Base-by-base conservation (phyloP, 345 rosid genomes). In the Kandelia obovata region DNA sequence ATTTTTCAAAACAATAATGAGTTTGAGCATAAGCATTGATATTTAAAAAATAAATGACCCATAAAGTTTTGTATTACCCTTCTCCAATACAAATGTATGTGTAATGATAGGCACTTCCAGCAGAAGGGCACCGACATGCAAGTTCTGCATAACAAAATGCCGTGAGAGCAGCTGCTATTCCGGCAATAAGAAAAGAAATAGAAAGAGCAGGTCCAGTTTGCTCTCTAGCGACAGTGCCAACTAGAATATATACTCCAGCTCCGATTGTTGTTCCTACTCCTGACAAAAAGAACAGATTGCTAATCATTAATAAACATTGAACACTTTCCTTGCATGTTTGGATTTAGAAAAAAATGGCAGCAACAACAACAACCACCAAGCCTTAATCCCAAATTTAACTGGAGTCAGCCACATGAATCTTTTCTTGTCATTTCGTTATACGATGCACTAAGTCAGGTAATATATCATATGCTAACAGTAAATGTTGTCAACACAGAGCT, bases 101-200 rank as follows among this genome's bases (percentile, higher is more conserved):
- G 80, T 92, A 95, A 55, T 95, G 99, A 83, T 95, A 95, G 62
- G 99, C 99, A 83, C 99, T 95, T 71, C 99, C 99, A 67, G 99
- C 99, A 66, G 99, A 95, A 1, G 99, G 99, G 68, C 96, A 95
- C 0, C 97, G 93, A 75, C 88, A 79, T 58, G 97, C 89, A 53
- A 95, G 96, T 80, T 95, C 99, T 0, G 99, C 99, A 74, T 95
- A 95, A 75, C 99, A 95, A 74, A 91, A 90, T 1, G 99, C 96
- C 0, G 99, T 92, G 68, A 95, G 92, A 62, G 96, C 93, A 57
- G 99, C 93, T 7, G 99, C 97, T 15, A 89, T 75, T 53, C 97
- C 99, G 77, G 99, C 99, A 43, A 92, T 85, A 46, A 95, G 82
- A 77, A 95, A 95, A 0, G 99, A 89, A 61, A 95, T 75, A 71